Conservation (phyloP, 2,329 filamentous ascomycete species). For the Botryotinia narcissicola region DNA sequence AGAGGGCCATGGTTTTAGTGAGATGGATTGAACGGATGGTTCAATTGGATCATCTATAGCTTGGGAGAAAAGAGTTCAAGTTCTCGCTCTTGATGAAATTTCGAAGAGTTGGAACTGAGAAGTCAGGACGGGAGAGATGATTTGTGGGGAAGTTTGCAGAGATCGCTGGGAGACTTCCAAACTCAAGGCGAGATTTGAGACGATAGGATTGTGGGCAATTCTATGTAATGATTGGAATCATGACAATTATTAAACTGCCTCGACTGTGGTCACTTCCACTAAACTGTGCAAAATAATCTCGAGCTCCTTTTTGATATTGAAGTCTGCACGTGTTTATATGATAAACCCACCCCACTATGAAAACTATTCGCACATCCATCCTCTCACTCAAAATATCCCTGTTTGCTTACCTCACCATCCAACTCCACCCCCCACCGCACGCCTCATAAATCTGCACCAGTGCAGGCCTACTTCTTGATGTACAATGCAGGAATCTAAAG, state of each 20-base stretch:
- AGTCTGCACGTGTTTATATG: slow-evolving; percentile 7
- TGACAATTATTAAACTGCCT: not conserved
- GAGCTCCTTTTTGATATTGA: not conserved
- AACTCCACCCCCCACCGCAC: slow-evolving; percentile 2
- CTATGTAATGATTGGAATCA: not conserved
- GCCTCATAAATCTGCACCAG: slow-evolving; percentile 15
- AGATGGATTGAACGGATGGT: not conserved
- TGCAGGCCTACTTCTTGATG: not conserved
- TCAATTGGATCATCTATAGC: not conserved
- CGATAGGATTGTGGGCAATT: not conserved
- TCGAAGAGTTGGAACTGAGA: not conserved
- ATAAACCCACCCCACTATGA: not conserved
- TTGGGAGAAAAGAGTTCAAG: not conserved
- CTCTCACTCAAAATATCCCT: not conserved
- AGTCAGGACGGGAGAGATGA: not conserved
- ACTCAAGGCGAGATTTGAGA: not conserved
- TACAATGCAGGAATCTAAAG: slow-evolving; percentile 2
- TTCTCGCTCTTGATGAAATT: not conserved
- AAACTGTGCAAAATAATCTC: not conserved
- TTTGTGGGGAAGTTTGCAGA: not conserved
- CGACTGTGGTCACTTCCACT: not conserved
- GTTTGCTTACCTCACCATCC: slow-evolving; percentile 10
- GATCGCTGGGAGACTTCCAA: not conserved
- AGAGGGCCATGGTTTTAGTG: slow-evolving; percentile 7
- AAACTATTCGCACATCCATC: not conserved